phyloP scores from a whole-genome alignment of 2,329 filamentous ascomycete genomes.

The Grosmannia huntii region DNA sequence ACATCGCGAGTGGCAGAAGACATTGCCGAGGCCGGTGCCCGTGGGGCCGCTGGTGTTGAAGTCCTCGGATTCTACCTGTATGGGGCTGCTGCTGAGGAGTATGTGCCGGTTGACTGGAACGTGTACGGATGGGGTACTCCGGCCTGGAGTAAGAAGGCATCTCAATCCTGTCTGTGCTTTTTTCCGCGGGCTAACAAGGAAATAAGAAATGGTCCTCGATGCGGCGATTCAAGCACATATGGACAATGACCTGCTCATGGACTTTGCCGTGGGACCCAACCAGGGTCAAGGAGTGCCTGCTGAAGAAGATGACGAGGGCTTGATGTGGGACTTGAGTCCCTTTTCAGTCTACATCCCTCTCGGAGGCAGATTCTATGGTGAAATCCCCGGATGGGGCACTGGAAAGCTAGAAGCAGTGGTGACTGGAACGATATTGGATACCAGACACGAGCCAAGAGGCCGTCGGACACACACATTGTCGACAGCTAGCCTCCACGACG shows the following conservation, averaged over 20 bases:
- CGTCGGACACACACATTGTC: constrained; percentile 2
- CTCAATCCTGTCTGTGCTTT: not conserved
- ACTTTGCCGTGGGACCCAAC: constrained; percentile 32
- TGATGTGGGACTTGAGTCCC: constrained; percentile 20
- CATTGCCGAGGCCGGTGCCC: constrained; percentile 16
- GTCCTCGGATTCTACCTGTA: constrained; percentile 26
- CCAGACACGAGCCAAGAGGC: not conserved
- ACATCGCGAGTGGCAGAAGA: constrained; percentile 16
- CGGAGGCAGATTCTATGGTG: constrained; percentile 17
- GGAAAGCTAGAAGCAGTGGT: constrained; percentile 13
- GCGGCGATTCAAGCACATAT: constrained; percentile 16
- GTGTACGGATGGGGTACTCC: constrained; percentile 16
- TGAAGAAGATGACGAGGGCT: constrained; percentile 18
- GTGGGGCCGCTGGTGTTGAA: constrained; percentile 26
- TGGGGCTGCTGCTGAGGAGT: constrained; percentile 15
- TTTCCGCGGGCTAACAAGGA: not conserved
- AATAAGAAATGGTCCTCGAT: constrained; percentile 9
- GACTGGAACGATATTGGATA: constrained; percentile 6
- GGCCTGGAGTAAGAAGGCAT: constrained; percentile 3
- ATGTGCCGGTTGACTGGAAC: constrained; percentile 16
- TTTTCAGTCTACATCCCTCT: constrained; percentile 19
- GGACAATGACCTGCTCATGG: constrained; percentile 26
- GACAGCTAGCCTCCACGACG: constrained; percentile 6
- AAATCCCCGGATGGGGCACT: constrained; percentile 24
- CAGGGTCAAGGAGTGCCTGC: constrained; percentile 34